Conservation (phyloP, 2,329 filamentous ascomycete species). For the Ilyonectria sp. region DNA sequence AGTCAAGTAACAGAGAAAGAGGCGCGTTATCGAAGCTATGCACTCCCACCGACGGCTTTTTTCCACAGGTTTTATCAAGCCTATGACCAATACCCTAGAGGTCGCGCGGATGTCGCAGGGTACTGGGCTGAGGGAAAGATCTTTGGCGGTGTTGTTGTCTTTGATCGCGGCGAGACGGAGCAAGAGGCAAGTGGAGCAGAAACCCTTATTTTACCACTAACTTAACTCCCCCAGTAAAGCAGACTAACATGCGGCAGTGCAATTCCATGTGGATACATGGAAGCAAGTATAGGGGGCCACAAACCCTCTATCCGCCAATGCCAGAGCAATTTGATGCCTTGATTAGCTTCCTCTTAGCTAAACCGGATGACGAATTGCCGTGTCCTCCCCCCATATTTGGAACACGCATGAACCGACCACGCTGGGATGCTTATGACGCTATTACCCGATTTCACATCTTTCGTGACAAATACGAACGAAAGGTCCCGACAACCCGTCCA, state of each 20-base stretch:
- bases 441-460: conserved; percentile 68
- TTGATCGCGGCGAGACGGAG: conserved; percentile 46
- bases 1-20: conserved; percentile 1
- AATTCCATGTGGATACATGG: conserved; percentile 23
- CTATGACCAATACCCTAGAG: conserved; percentile 47
- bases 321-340: conserved; percentile 6
- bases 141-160: conserved; percentile 50
- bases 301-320: conserved; percentile 20
- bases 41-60: conserved; percentile 17
- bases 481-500: conserved; percentile 66
- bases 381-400: conserved; percentile 18
- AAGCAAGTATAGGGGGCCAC: neutral
- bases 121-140: conserved; percentile 51
- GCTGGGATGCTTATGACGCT: conserved; percentile 14
- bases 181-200: conserved; percentile 28
- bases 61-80: conserved; percentile 19
- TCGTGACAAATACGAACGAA: conserved; percentile 73
- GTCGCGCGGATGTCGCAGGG: conserved; percentile 41
- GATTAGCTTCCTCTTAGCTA: conserved; percentile 13
- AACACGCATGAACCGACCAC: conserved; percentile 8
- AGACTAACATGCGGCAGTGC: conserved; percentile 11
- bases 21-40: conserved; percentile 6
- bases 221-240: neutral
- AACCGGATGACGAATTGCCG: neutral
- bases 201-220: neutral